Base-by-base conservation (phyloP, 768 basidiomycete genomes). In the Suillus spraguei region DNA sequence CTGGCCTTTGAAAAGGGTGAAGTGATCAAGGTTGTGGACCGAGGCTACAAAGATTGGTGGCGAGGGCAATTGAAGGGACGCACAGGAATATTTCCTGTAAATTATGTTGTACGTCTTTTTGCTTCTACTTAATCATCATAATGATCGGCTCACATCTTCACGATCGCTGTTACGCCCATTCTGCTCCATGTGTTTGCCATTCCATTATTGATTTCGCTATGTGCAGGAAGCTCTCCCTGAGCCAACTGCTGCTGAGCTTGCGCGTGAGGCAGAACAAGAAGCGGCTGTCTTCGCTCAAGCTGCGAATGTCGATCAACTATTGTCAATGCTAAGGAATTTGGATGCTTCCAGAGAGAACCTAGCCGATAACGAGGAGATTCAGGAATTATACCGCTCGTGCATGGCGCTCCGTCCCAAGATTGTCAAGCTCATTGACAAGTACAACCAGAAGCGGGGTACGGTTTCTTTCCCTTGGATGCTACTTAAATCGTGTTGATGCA, bases 21-120 rank as follows among this genome's bases (percentile, higher is more conserved):
- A 67, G 81, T 97, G 53, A 95, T 98, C 80, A 94, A 95, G 70
- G 96, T 99, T 16, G 88, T 98, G 28, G 95, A 97, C 73, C 86
- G 94, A 32, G 91, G 90, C 28, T 97, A 97, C 76, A 91, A 93
- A 69, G 95, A 97, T 72, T 99, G 97, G 97, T 98, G 95, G 94
- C 79, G 94, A 28, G 97, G 97, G 1, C 95, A 97, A 68, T 75
- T 96, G 52, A 91, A 88, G 70, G 95, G 94, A 0, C 80, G 92
- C 63, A 94, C 95, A 3, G 95, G 95, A 50, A 99, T 99, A 54
- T 98, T 99, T 76, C 97, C 97, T 0, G 94, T 97, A 22, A 97
- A 97, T 74, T 97, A 98, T 78, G 94, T 98, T 68, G 94, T 93
- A 69, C 8, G 89, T 83, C 42, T 64, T 38, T 44, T 42, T 58